phyloP scores from a whole-genome alignment of 2,329 filamentous ascomycete genomes.

The Trichoderma gracile region DNA sequence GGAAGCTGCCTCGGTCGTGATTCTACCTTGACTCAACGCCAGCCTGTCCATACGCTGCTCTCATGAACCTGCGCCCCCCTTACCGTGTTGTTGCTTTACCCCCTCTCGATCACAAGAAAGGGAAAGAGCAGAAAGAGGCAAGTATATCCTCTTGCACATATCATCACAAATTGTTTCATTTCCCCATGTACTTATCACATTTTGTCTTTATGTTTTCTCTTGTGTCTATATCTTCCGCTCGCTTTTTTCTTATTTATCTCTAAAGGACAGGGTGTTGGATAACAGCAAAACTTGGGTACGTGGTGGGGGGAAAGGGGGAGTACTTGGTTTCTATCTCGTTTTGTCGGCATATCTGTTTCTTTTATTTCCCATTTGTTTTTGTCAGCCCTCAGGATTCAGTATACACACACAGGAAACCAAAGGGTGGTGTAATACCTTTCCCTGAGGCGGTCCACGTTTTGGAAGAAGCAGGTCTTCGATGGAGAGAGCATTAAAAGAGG shows the following conservation, averaged over 20 bases:
- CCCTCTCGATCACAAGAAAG: too few species aligned
- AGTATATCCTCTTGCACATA: slow-evolving; percentile 14
- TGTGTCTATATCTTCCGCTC: slow-evolving; percentile 23
- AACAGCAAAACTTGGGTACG: slow-evolving; percentile 17
- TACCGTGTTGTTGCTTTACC: not conserved
- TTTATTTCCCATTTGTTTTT: not conserved
- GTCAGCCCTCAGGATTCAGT: slow-evolving; percentile 6
- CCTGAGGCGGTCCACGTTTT: not conserved
- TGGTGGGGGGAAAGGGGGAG: not conserved
- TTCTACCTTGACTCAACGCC: not conserved
- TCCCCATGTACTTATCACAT: slow-evolving; percentile 29
- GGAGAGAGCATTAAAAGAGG: not conserved
- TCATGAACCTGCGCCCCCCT: not conserved
- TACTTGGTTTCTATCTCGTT: slow-evolving; percentile 3
- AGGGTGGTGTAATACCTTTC: not conserved
- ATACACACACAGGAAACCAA: slow-evolving; percentile 8
- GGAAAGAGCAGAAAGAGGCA: too few species aligned
- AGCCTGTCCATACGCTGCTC: not conserved
- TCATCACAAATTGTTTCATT: slow-evolving; percentile 16
- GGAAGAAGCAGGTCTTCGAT: slow-evolving; percentile 25
- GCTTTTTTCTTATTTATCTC: slow-evolving; percentile 24
- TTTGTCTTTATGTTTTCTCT: slow-evolving; percentile 25
- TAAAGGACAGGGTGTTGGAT: slow-evolving; percentile 19
- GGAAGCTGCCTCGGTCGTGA: not conserved
- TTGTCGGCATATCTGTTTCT: not conserved